Conservation (phyloP, 345 rosid species). For the Populus tremula region DNA sequence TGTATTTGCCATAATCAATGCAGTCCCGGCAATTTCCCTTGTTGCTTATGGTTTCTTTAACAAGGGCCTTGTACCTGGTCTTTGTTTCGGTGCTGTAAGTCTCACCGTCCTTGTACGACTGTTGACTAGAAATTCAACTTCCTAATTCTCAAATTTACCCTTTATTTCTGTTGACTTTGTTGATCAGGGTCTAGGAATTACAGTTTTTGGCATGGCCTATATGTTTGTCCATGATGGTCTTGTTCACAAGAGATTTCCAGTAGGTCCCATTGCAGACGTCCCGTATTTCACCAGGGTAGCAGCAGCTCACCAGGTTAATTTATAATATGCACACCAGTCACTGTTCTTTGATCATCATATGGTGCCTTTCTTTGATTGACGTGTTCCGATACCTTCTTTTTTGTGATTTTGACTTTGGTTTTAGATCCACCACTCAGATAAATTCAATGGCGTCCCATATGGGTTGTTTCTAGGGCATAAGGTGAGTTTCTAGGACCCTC, state of each 20-base stretch:
- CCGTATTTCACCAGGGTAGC: constrained; percentile 59
- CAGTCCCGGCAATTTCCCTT: constrained; percentile 55
- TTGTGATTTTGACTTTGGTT: background rate
- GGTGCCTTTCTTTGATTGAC: background rate
- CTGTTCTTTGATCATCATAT: background rate
- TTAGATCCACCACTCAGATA: constrained; percentile 61
- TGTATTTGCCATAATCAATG: constrained; percentile 54
- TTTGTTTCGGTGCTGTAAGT: constrained; percentile 67
- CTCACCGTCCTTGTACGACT: background rate
- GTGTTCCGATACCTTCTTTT: background rate
- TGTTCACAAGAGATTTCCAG: constrained; percentile 69
- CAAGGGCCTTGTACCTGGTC: constrained; percentile 54
- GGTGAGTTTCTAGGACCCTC: constrained; percentile 17
- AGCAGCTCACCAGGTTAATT: constrained; percentile 59
- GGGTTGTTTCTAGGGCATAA: constrained; percentile 64
- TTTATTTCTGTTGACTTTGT: background rate
- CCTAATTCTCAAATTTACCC: background rate
- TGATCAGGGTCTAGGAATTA: constrained; percentile 58
- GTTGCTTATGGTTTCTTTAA: constrained; percentile 47
- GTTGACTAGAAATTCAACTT: background rate
- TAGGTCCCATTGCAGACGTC: constrained; percentile 61
- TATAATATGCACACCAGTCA: background rate
- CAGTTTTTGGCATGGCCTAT: constrained; percentile 70
- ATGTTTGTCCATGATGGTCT: constrained; percentile 75
- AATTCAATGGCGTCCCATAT: constrained; percentile 59